Conservation (phyloP, 441 rosid species). For the Dalechampia spathulata region DNA sequence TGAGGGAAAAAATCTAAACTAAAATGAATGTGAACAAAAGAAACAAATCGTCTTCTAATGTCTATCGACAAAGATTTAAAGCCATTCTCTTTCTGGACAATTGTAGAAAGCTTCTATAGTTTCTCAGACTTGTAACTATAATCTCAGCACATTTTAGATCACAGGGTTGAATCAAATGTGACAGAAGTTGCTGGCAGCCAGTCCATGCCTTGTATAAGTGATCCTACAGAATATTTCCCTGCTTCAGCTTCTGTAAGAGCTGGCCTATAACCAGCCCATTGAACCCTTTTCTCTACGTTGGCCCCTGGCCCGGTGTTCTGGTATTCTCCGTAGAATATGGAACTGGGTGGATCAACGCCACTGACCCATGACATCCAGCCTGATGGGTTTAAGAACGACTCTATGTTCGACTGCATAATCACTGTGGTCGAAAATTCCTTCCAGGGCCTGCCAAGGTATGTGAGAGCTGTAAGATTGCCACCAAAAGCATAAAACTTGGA, state of each 20-base stretch:
- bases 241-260: slow-evolving; percentile 26
- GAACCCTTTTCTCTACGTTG: slow-evolving; percentile 2
- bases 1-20: no score
- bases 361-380: slow-evolving; percentile 21
- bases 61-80: no score
- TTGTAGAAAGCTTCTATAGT: no score
- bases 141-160: no score
- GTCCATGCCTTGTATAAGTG: slow-evolving; percentile 28
- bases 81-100: no score
- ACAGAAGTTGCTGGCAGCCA: slow-evolving; percentile 28
- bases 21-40: no score
- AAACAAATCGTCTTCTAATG: no score
- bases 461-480: slow-evolving; percentile 8
- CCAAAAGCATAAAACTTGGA: slow-evolving; percentile 7
- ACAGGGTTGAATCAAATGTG: slow-evolving; percentile 14
- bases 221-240: slow-evolving; percentile 25
- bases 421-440: slow-evolving; percentile 20
- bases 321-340: slow-evolving; percentile 15
- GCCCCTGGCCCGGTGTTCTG: slow-evolving; percentile 23
- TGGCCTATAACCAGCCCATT: slow-evolving; percentile 25
- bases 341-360: not conserved
- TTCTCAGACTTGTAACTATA: no score
- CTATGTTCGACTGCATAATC: slow-evolving; percentile 13
- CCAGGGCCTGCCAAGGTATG: slow-evolving; percentile 26
- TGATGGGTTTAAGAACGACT: slow-evolving; percentile 15